These are phyloP conservation scores for Epichloe scottii DNA, from an alignment of 2,329 filamentous ascomycete genomes.

Conservation along the genomic window DNA sequence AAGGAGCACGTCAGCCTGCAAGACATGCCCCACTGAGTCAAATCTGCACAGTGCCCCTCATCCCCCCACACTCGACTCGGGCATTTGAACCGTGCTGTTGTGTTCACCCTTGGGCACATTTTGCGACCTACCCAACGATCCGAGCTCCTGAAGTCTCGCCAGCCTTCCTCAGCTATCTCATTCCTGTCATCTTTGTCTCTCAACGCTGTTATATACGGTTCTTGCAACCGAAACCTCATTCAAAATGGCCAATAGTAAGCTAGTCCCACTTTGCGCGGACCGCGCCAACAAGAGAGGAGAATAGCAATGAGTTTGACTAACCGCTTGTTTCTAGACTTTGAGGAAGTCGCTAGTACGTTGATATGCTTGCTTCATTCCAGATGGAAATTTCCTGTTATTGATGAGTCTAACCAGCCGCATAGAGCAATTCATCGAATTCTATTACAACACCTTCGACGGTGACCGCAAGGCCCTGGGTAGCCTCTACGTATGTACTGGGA, in stretches of 20 bases:
- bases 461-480: slow-evolving; percentile 50
- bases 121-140: slow-evolving; percentile 20
- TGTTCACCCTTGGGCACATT: slow-evolving; percentile 17
- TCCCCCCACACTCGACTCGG: slow-evolving; percentile 17
- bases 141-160: slow-evolving; percentile 1
- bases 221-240: slow-evolving; percentile 5
- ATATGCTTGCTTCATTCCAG: not conserved
- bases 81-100: slow-evolving; percentile 1
- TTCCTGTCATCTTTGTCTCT: slow-evolving; percentile 3
- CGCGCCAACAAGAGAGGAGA: slow-evolving; percentile 7
- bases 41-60: slow-evolving; percentile 26
- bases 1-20: slow-evolving; percentile 8
- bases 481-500: slow-evolving; percentile 69
- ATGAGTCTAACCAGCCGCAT: slow-evolving; percentile 4
- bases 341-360: slow-evolving; percentile 34
- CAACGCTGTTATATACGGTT: slow-evolving; percentile 1
- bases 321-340: slow-evolving; percentile 23
- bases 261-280: not conserved
- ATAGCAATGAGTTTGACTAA: slow-evolving; percentile 10
- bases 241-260: slow-evolving; percentile 23
- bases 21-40: slow-evolving; percentile 9
- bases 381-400: not conserved
- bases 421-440: slow-evolving; percentile 85
- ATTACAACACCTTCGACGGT: slow-evolving; percentile 78
- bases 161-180: slow-evolving; percentile 1